phyloP scores from a whole-genome alignment of 768 basidiomycete genomes.

The Roridomyces roridus region DNA sequence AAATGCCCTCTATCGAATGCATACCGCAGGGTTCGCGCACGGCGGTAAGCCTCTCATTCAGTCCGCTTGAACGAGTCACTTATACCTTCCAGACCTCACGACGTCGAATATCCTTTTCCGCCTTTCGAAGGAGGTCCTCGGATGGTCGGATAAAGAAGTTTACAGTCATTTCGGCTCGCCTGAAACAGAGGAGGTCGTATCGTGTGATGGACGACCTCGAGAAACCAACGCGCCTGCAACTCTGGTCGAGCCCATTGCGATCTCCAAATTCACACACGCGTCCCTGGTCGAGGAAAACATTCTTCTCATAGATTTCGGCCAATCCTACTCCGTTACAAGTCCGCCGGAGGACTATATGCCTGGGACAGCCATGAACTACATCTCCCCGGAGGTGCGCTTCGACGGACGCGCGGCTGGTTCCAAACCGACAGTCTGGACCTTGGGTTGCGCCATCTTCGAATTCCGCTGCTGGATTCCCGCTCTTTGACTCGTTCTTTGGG shows the following conservation, averaged over 20 bases:
- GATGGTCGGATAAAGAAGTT: constrained; percentile 42
- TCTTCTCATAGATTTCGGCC: constrained; percentile 44
- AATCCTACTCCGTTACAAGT: constrained; percentile 34
- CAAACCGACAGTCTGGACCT: constrained; percentile 45
- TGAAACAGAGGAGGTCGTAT: constrained; percentile 35
- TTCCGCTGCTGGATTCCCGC: constrained; percentile 46
- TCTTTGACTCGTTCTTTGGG: constrained; percentile 45
- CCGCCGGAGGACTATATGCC: constrained; percentile 38
- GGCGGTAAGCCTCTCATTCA: constrained; percentile 35
- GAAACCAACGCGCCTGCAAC: constrained; percentile 35
- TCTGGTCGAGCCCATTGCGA: constrained; percentile 36
- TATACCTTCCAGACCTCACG: constrained; percentile 38
- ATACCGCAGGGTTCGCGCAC: constrained; percentile 41
- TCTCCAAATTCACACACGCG: constrained; percentile 23
- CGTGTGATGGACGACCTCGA: constrained; percentile 27
- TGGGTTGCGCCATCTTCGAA: constrained; percentile 50
- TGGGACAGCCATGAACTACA: constrained; percentile 37
- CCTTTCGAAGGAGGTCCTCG: constrained; percentile 26
- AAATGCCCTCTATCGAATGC: constrained; percentile 34
- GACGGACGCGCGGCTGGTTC: constrained; percentile 32
- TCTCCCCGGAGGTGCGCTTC: constrained; percentile 43
- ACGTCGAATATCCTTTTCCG: constrained; percentile 45
- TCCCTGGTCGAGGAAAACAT: constrained; percentile 37
- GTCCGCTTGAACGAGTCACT: background rate
- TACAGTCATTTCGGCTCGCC: constrained; percentile 39